Conservation (phyloP, 495 filamentous ascomycete genomes). For the Cercophora sp. region DNA sequence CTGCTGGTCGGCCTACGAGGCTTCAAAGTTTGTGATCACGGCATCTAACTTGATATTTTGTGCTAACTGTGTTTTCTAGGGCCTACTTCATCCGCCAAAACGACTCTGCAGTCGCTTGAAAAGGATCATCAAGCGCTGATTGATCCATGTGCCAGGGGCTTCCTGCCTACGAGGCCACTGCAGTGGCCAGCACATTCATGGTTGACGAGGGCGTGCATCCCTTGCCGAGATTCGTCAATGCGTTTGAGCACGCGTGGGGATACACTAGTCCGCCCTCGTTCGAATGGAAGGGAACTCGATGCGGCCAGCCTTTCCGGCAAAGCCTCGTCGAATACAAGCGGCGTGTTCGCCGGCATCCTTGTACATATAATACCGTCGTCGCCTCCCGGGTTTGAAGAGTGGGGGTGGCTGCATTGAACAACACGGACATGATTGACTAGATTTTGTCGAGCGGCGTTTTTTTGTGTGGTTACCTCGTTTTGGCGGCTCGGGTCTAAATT, state of each 20-base stretch:
- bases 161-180: neutral
- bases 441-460: neutral
- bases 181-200: no score
- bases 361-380: neutral
- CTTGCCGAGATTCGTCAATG: neutral
- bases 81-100: slow-evolving; percentile 56
- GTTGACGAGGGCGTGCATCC: neutral
- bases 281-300: neutral
- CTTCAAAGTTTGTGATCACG: slow-evolving; percentile 48
- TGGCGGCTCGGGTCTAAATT: no score
- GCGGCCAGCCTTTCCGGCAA: neutral
- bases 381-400: neutral
- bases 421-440: neutral
- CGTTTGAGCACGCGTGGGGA: neutral
- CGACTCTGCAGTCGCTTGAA: slow-evolving; percentile 3
- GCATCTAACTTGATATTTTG: neutral
- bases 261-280: neutral
- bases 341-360: no score
- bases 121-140: neutral
- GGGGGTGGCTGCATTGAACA: neutral
- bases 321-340: no score
- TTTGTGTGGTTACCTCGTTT: neutral
- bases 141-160: neutral
- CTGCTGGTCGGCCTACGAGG: slow-evolving; percentile 79
- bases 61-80: slow-evolving; percentile 29